These are phyloP conservation scores for Geranomyces variabilis DNA, from an alignment of 192 early-diverging fungal species.

Conservation along the genomic window DNA sequence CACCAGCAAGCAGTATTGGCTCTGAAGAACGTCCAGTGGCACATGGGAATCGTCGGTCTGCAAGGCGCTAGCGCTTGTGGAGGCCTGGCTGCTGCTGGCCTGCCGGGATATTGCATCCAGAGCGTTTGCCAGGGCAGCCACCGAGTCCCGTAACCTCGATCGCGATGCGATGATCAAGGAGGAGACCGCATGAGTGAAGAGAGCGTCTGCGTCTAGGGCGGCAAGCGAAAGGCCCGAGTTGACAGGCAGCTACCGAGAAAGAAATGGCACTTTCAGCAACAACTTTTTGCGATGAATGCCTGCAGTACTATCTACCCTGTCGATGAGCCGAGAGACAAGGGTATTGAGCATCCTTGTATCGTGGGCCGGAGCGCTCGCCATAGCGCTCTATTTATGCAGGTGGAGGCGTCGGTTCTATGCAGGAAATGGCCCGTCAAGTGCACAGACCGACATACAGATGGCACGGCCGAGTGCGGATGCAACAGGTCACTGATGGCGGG, in stretches of 20 bases:
- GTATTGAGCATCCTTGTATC: constrained; percentile 6
- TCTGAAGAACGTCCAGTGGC: constrained; percentile 76
- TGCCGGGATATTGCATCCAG: constrained; percentile 73
- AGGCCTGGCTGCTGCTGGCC: constrained; percentile 38
- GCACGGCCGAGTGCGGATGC: too few species aligned
- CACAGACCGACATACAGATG: too few species aligned
- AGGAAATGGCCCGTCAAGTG: too few species aligned
- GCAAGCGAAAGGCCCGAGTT: constrained; percentile 70
- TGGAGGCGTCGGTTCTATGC: too few species aligned
- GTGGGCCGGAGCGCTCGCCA: neutral
- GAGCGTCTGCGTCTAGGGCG: constrained; percentile 71
- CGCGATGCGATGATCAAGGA: constrained; percentile 78
- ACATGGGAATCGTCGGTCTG: constrained; percentile 52
- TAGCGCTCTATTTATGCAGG: too few species aligned
- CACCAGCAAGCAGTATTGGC: constrained; percentile 82
- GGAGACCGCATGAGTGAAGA: constrained; percentile 77
- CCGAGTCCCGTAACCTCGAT: constrained; percentile 71
- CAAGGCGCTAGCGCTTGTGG: neutral
- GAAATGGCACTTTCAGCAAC: neutral
- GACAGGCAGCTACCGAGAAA: constrained; percentile 65
- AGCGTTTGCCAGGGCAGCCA: constrained; percentile 66
- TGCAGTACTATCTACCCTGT: neutral
- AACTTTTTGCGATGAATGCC: too few species aligned
- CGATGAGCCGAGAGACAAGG: neutral
- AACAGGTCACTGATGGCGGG: too few species aligned